Conservation (phyloP, 2,329 filamentous ascomycete species). For the Torrubiella hemipterigena region DNA sequence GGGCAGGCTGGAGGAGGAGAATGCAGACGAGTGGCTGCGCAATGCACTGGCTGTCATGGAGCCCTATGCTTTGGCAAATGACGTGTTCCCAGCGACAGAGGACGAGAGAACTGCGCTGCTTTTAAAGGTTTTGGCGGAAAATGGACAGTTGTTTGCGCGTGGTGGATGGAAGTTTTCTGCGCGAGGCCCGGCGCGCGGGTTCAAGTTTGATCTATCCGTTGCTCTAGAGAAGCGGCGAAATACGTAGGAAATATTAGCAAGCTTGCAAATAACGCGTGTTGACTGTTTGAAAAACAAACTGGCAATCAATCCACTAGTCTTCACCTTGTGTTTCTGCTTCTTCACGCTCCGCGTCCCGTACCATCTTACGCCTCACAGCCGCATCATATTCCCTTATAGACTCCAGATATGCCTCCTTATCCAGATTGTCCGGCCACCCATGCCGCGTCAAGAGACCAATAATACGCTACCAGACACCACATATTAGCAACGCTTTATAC, state of each 20-base stretch:
- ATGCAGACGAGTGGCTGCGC: conserved; percentile 1
- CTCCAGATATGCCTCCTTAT: background rate
- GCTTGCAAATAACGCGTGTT: no score
- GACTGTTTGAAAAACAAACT: no score
- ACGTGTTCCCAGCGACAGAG: background rate
- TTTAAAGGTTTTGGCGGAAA: background rate
- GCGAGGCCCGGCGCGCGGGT: background rate
- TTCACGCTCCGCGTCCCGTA: no score
- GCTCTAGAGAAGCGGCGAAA: background rate
- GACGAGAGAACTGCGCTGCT: background rate
- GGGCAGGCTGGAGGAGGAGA: conserved; percentile 1
- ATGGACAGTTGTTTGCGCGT: conserved; percentile 3
- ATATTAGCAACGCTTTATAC: no score
- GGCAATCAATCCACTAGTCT: no score
- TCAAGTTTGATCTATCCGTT: conserved; percentile 2
- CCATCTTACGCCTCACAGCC: background rate
- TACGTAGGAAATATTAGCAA: no score
- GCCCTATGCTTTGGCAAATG: background rate
- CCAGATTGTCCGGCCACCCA: background rate
- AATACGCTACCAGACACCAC: no score
- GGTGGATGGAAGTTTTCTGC: conserved; percentile 1
- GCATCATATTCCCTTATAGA: background rate
- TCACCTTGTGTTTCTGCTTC: no score
- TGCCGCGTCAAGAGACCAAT: background rate
- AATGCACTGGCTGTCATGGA: conserved; percentile 1